Percentiles rank a stretch among this genome's conserved stretches.
Conservation (phyloP, 108 stramenopile genomes). For the Cyclotella sp. region DNA sequence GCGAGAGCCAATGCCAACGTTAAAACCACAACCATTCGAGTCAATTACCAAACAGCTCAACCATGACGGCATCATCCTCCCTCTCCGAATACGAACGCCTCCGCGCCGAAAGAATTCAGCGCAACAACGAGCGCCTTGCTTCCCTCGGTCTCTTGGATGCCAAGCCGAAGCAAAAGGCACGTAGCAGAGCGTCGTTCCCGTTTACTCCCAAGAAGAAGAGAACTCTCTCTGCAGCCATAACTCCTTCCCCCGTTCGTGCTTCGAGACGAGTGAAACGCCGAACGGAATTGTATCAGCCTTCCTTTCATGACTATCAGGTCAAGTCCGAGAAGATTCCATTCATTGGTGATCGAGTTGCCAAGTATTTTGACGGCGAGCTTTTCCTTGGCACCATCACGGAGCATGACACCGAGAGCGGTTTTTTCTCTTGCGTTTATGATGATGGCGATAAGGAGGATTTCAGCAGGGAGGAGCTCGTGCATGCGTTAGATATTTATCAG, state of each 20-base stretch:
- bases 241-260: constrained; percentile 30
- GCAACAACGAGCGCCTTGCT: constrained; percentile 70
- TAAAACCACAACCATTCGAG: neutral
- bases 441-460: neutral
- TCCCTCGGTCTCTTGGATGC: constrained; percentile 57
- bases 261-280: constrained; percentile 37
- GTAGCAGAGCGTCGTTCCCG: neutral
- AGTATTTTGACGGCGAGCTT: constrained; percentile 2
- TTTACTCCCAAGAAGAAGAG: constrained; percentile 14
- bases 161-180: neutral
- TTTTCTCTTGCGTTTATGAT: constrained; percentile 2
- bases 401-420: neutral
- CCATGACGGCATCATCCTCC: neutral
- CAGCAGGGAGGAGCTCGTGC: neutral
- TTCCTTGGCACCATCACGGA: constrained; percentile 1
- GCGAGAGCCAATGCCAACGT: too few relatives aligned
- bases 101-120: constrained; percentile 70
- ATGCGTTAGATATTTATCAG: neutral
- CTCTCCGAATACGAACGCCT: constrained; percentile 75
- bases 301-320: constrained; percentile 10
- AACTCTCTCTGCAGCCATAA: neutral
- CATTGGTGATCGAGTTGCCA: neutral
- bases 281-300: constrained; percentile 17
- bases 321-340: neutral
- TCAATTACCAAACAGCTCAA: neutral